These are phyloP conservation scores for Globisporangium viniferum DNA, from an alignment of 352 stramenopile genomes.

Conservation along the genomic window DNA sequence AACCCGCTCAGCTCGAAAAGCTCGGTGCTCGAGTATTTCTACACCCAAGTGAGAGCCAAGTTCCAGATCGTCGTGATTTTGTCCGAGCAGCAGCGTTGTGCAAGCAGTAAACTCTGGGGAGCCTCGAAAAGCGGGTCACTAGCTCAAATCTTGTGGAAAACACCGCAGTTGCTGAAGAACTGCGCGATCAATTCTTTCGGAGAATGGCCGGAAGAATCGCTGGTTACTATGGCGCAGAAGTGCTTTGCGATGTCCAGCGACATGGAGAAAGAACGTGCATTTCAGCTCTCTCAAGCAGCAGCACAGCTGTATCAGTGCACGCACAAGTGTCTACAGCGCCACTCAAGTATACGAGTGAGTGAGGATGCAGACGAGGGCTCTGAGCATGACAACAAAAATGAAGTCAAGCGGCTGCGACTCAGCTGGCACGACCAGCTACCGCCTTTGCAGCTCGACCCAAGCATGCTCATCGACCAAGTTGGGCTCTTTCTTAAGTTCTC, in stretches of 20 bases:
- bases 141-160: constrained; percentile 33
- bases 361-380: not conserved
- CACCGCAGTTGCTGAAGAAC: constrained; percentile 37
- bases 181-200: constrained; percentile 39
- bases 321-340: constrained; percentile 9
- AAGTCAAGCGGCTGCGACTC: not conserved
- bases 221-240: constrained; percentile 47
- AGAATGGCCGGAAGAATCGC: constrained; percentile 41
- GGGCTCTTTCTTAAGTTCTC: constrained; percentile 35
- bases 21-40: constrained; percentile 51
- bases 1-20: constrained; percentile 38
- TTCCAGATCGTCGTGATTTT: constrained; percentile 61
- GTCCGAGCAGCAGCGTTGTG: not conserved
- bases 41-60: constrained; percentile 29
- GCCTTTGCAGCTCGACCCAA: constrained; percentile 29
- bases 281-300: constrained; percentile 36
- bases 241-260: constrained; percentile 18
- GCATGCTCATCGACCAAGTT: constrained; percentile 60
- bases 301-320: constrained; percentile 43
- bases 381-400: not conserved
- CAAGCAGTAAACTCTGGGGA: not conserved
- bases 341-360: not conserved
- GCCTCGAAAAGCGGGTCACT: not conserved
- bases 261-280: constrained; percentile 25
- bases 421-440: constrained; percentile 9